Base-by-base conservation (phyloP, 306 rosid genomes). In the Quercus parvula region DNA sequence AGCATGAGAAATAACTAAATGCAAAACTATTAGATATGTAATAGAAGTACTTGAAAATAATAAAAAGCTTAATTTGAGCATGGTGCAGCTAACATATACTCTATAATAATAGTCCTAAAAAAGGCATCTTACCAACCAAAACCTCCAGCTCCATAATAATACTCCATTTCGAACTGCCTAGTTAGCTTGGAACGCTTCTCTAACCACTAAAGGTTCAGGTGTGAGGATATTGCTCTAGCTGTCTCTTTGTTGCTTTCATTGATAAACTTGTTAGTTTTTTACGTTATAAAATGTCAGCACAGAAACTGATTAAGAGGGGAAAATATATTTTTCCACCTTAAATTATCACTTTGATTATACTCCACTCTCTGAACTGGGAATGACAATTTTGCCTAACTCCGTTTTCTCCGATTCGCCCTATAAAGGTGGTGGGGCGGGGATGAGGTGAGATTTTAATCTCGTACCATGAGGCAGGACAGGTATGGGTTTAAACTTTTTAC, bases 391-490 rank as follows among this genome's bases (percentile, higher is more conserved):
- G 41, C 41, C 41, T 0, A 6, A 2, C 41, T 6, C 9, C 2
- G 2, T 35, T 35, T 35, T 35, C 2, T 1, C 2, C 6, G 0
- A 2, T 35, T 2, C 2, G 2, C 9, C 41, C 2, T 0, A 6
- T 2, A 35, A 0, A 35, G 0, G 41, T 0, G 41, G 2, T 35
- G 9, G 41, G 0, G 41, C 0, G 0, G 2, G 2, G 0, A 35
- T 35, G 8, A 35, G 8, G 0, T 35, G 9, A 35, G 0, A 35
- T 35, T 35, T 35, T 35, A 35, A 8, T 0, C 41, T 2, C 2
- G 2, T 35, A 35, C 41, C 41, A 35, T 0, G 1, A 1, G 9
- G 8, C 7, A 0, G 8, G 9, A 35, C 0, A 2, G 2, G 2
- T 2, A 35, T 35, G 9, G 9, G 41, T 35, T 6, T 35, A 35